phyloP scores from a whole-genome alignment of 108 stramenopile genomes.

The Conticribra weissflogii region DNA sequence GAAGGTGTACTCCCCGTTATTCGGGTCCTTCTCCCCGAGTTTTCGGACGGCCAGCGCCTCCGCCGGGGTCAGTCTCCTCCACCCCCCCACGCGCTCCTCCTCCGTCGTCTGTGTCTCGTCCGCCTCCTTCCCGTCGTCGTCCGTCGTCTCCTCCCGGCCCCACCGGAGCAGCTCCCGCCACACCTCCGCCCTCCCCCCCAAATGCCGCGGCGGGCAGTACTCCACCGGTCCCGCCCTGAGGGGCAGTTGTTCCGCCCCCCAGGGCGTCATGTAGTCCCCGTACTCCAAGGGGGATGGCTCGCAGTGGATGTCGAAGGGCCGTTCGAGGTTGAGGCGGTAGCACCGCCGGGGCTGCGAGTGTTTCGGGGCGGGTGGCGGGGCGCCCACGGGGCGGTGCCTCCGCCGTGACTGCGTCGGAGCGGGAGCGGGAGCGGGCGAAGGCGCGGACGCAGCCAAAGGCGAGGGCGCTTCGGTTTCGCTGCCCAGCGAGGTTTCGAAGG shows the following conservation, averaged over 20 bases:
- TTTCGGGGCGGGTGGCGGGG: no score
- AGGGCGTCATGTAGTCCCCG: conserved; percentile 46
- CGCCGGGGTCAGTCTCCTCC: conserved; percentile 5
- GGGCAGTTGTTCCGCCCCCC: conserved; percentile 24
- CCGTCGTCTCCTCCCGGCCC: background rate
- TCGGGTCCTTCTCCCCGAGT: background rate
- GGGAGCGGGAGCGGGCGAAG: no score
- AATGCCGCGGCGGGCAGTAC: conserved; percentile 48
- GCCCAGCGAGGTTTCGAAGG: no score
- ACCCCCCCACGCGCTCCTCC: conserved; percentile 2
- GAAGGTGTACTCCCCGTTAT: conserved; percentile 22
- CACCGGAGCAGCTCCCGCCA: conserved; percentile 31
- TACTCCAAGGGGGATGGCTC: conserved; percentile 47
- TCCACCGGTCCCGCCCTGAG: conserved; percentile 19
- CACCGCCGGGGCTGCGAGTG: conserved; percentile 23
- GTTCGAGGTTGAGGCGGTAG: conserved; percentile 51
- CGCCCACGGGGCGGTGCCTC: no score
- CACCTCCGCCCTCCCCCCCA: conserved; percentile 26
- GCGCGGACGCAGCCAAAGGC: no score
- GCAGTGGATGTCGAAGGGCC: conserved; percentile 38
- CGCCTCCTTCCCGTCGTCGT: background rate
- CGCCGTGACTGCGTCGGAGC: no score
- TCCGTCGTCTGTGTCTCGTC: background rate
- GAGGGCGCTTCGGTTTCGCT: no score
- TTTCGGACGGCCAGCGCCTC: background rate